Percentiles rank a stretch among this genome's conserved stretches.
These are phyloP conservation scores for Thermomucor indicae-seudaticae DNA, from an alignment of 371 early-diverging fungal genomes.

Conservation along the genomic window DNA sequence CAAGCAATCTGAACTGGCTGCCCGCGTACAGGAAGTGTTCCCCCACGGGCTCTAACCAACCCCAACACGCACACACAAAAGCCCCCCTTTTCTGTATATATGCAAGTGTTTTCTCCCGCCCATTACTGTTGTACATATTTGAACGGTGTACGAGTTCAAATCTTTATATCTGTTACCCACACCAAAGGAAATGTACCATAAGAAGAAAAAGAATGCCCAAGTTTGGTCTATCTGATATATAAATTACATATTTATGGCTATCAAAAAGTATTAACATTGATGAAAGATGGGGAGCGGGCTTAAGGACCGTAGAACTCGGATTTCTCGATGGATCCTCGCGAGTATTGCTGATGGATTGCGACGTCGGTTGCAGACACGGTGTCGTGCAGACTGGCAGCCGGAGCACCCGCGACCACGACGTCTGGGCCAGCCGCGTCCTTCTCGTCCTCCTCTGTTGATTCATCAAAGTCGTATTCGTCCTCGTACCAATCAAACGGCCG, in stretches of 20 bases:
- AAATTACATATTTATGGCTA: no score
- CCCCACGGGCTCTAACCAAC: constrained; percentile 13
- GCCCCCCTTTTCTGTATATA: no score
- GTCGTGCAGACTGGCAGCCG: not conserved
- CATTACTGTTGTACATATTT: no score
- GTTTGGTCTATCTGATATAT: no score
- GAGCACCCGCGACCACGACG: not conserved
- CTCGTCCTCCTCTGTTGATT: constrained; percentile 9
- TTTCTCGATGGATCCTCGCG: not conserved
- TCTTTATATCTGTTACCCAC: no score
- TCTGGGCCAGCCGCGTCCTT: not conserved
- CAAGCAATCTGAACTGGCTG: constrained; percentile 29
- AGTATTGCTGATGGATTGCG: not conserved
- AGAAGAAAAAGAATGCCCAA: no score
- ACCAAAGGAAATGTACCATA: no score
- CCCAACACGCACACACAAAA: no score
- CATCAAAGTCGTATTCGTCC: constrained; percentile 32
- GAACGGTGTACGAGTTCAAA: no score
- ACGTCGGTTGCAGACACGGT: not conserved
- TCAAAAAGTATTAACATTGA: no score
- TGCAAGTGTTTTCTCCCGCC: no score
- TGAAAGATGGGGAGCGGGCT: no score
- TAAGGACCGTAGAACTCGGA: not conserved
- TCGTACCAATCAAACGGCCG: constrained; percentile 25
- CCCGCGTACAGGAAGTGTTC: constrained; percentile 37